Evolutionary conservation across 176 grass and related monocot genomes (phyloP).

Genomic region (Musa schizocarpa): DNA sequence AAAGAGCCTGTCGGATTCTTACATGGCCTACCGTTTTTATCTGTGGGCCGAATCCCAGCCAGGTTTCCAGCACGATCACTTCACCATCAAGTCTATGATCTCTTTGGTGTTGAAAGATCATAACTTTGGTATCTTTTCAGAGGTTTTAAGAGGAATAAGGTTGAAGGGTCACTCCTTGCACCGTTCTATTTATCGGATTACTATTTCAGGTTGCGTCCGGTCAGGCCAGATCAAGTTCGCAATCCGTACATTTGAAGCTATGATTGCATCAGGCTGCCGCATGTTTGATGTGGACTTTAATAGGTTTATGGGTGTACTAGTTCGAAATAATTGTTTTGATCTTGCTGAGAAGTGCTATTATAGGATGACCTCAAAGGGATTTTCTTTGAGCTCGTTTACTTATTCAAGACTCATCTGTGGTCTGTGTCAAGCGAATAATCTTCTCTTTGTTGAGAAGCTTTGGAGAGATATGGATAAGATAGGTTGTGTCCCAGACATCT

Average conservation of each 20-base stretch:
- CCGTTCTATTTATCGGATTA: slow-evolving; percentile 52
- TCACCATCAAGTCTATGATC: slow-evolving; percentile 34
- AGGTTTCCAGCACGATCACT: slow-evolving; percentile 40
- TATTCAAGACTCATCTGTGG: slow-evolving; percentile 68
- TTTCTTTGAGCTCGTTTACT: slow-evolving; percentile 61
- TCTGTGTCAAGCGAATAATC: slow-evolving; percentile 41
- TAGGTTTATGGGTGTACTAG: slow-evolving; percentile 53
- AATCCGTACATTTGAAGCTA: slow-evolving; percentile 65
- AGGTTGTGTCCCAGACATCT: slow-evolving; percentile 52
- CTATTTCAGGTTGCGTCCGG: slow-evolving; percentile 39
- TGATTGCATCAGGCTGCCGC: slow-evolving; percentile 48
- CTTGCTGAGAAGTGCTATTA: slow-evolving; percentile 52
- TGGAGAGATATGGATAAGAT: slow-evolving; percentile 56
- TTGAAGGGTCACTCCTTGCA: slow-evolving; percentile 34
- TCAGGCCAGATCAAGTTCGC: slow-evolving; percentile 31
- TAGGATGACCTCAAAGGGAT: slow-evolving; percentile 33
- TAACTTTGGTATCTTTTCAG: slow-evolving; percentile 35
- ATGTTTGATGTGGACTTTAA: slow-evolving; percentile 59
- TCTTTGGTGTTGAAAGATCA: slow-evolving; percentile 44
- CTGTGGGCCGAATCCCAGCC: slow-evolving; percentile 51
- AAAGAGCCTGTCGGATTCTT: slow-evolving; percentile 35
- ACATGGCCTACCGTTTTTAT: slow-evolving; percentile 47
- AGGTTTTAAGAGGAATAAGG: slow-evolving; percentile 43
- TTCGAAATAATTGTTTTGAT: slow-evolving; percentile 57
- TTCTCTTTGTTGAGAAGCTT: slow-evolving; percentile 45